Conservation (phyloP, 2,329 filamentous ascomycete genomes). For the Pseudodiploospora longispora region DNA sequence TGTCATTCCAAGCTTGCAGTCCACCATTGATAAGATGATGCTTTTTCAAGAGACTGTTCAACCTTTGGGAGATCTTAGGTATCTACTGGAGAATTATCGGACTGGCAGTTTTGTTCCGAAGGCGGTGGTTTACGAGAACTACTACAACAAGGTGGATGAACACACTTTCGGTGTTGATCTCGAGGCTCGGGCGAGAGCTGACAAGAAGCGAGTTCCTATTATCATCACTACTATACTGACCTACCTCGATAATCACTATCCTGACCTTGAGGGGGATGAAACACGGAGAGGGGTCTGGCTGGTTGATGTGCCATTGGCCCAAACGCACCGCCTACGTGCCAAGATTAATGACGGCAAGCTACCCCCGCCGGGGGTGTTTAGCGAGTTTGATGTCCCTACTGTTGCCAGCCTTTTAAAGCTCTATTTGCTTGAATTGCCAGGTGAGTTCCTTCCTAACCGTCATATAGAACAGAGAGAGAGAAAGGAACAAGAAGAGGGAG, state of each 20-base stretch:
- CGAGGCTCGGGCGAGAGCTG: slow-evolving; percentile 86
- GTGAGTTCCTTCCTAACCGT: slow-evolving; percentile 40
- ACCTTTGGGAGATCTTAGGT: slow-evolving; percentile 79
- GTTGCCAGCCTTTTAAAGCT: slow-evolving; percentile 89
- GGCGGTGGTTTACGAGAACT: slow-evolving; percentile 94
- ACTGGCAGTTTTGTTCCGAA: slow-evolving; percentile 88
- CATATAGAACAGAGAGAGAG: neutral
- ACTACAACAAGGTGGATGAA: slow-evolving; percentile 96
- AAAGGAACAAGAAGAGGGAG: neutral
- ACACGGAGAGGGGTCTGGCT: slow-evolving; percentile 89
- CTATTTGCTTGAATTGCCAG: slow-evolving; percentile 88
- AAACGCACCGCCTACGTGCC: slow-evolving; percentile 76
- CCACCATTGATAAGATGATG: slow-evolving; percentile 97
- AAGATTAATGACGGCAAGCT: slow-evolving; percentile 81
- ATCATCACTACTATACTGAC: slow-evolving; percentile 89
- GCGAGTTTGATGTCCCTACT: slow-evolving; percentile 88
- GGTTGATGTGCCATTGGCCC: slow-evolving; percentile 76
- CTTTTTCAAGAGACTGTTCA: slow-evolving; percentile 99
- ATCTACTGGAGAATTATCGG: slow-evolving; percentile 92
- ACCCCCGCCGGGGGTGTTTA: slow-evolving; percentile 66
- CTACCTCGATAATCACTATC: slow-evolving; percentile 93
- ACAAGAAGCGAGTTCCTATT: slow-evolving; percentile 89
- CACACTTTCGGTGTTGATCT: slow-evolving; percentile 97
- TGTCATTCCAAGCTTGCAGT: slow-evolving; percentile 91
- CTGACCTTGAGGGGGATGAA: slow-evolving; percentile 93